These are phyloP conservation scores for Neurospora crassa DNA, from an alignment of 2,329 filamentous ascomycete species.

Conservation along the genomic window DNA sequence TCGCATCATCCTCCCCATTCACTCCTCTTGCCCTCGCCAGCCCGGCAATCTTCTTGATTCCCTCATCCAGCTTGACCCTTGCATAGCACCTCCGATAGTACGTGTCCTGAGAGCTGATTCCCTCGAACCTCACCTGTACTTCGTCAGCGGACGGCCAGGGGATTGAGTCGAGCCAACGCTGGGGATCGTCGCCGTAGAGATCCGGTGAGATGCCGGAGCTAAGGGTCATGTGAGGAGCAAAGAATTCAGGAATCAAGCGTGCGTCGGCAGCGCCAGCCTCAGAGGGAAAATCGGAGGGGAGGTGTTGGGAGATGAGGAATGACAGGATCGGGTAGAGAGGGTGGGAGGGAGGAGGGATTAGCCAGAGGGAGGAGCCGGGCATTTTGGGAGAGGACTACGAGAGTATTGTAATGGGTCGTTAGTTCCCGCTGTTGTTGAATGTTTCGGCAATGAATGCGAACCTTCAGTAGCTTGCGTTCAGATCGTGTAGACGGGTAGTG, in stretches of 20 bases:
- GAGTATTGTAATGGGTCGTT: not conserved
- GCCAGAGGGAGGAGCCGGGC: slow-evolving; percentile 25
- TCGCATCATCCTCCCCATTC: slow-evolving; percentile 11
- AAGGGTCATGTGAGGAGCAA: slow-evolving; percentile 23
- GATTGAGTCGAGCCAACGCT: slow-evolving; percentile 21
- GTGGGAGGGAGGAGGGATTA: slow-evolving; percentile 20
- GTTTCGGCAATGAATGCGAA: not conserved
- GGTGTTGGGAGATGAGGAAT: slow-evolving; percentile 15
- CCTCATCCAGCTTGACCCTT: slow-evolving; percentile 14
- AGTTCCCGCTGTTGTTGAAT: not conserved
- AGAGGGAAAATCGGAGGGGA: slow-evolving; percentile 19
- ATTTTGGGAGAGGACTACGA: slow-evolving; percentile 11
- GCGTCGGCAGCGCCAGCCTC: slow-evolving; percentile 11
- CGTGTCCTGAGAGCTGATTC: slow-evolving; percentile 18
- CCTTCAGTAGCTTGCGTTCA: not conserved
- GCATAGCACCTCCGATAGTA: slow-evolving; percentile 23
- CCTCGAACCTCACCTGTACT: slow-evolving; percentile 15
- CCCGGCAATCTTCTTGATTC: slow-evolving; percentile 16
- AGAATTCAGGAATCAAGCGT: slow-evolving; percentile 13
- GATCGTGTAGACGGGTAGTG: not conserved
- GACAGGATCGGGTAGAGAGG: slow-evolving; percentile 16
- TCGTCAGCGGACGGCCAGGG: slow-evolving; percentile 9
- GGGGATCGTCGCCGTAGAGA: slow-evolving; percentile 17
- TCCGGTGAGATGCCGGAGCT: slow-evolving; percentile 20
- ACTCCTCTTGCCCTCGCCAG: slow-evolving; percentile 21